Evolutionary conservation across 352 stramenopile genomes (phyloP).

Genomic region (Elongisporangium anandrum): DNA sequence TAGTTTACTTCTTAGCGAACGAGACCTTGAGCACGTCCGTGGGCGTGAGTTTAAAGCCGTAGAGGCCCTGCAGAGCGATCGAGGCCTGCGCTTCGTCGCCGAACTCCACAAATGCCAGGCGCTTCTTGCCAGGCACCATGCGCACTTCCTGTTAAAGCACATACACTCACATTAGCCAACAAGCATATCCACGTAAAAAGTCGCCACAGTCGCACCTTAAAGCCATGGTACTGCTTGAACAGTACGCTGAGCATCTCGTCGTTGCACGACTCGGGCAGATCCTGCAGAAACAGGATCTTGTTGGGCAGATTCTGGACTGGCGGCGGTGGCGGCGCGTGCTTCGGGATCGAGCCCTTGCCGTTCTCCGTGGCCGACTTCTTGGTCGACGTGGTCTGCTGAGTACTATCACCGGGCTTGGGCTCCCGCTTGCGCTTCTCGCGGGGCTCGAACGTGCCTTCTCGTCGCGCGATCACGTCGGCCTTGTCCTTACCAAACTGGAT

Average conservation of each 20-base stretch:
- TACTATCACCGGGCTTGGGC: slow-evolving; percentile 20
- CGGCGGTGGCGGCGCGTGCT: slow-evolving; percentile 21
- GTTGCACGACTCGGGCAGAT: slow-evolving; percentile 93
- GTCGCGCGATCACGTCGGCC: slow-evolving; percentile 69
- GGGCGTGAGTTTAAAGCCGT: slow-evolving; percentile 81
- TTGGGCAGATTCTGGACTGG: slow-evolving; percentile 66
- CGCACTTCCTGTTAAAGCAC: slow-evolving; percentile 78
- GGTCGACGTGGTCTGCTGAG: slow-evolving; percentile 6
- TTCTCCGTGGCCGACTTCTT: slow-evolving; percentile 30
- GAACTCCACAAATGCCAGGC: slow-evolving; percentile 97
- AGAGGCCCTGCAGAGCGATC: slow-evolving; percentile 77
- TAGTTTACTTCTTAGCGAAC: slow-evolving; percentile 79
- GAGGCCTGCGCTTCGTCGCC: slow-evolving; percentile 76
- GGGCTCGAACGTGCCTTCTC: slow-evolving; percentile 68
- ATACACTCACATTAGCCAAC: neutral
- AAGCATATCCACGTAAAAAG: neutral
- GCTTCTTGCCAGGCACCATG: slow-evolving; percentile 91
- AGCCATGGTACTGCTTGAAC: slow-evolving; percentile 97
- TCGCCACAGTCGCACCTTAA: slow-evolving; percentile 58
- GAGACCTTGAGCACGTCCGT: slow-evolving; percentile 79
- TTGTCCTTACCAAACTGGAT: slow-evolving; percentile 85
- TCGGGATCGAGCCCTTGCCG: slow-evolving; percentile 9
- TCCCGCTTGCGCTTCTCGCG: slow-evolving; percentile 82
- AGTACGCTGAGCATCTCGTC: slow-evolving; percentile 95
- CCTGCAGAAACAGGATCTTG: slow-evolving; percentile 93